Conservation (phyloP, 441 rosid species). For the Mallotus repandus region DNA sequence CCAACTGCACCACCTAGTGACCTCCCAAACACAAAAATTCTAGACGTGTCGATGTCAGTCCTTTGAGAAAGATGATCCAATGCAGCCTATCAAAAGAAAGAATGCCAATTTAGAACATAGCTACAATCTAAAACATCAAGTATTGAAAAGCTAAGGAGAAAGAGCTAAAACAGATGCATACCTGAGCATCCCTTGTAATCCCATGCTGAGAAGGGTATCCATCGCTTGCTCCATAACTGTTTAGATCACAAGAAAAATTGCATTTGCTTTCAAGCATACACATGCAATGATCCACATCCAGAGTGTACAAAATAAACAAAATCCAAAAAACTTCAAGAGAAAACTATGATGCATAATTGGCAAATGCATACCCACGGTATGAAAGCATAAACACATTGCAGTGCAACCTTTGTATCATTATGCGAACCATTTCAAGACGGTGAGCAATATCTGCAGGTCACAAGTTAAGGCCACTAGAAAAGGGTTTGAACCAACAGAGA, state of each 20-base stretch:
- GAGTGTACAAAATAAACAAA: neutral
- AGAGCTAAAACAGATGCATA: slow-evolving; percentile 30
- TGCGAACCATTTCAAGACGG: slow-evolving; percentile 90
- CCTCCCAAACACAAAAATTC: slow-evolving; percentile 91
- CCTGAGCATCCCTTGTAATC: slow-evolving; percentile 90
- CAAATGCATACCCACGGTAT: slow-evolving; percentile 75
- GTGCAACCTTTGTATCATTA: slow-evolving; percentile 80
- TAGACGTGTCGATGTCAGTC: slow-evolving; percentile 85
- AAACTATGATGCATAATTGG: slow-evolving; percentile 14
- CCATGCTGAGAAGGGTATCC: slow-evolving; percentile 96
- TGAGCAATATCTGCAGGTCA: slow-evolving; percentile 81
- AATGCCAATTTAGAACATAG: slow-evolving; percentile 16
- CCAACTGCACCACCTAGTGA: slow-evolving; percentile 99
- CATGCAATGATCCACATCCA: neutral
- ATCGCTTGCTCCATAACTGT: slow-evolving; percentile 92
- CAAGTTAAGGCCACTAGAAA: slow-evolving; percentile 46
- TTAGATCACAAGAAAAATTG: slow-evolving; percentile 21
- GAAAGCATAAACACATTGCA: slow-evolving; percentile 99
- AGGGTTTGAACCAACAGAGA: slow-evolving; percentile 2
- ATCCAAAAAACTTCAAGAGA: slow-evolving; percentile 6
- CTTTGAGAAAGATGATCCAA: slow-evolving; percentile 87
- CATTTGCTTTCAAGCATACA: slow-evolving; percentile 20
- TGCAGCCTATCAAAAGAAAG: slow-evolving; percentile 67
- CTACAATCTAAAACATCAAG: slow-evolving; percentile 14
- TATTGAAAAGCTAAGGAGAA: slow-evolving; percentile 7